Conservation (phyloP, 2,329 filamentous ascomycete genomes). For the Aureobasidium sp. region DNA sequence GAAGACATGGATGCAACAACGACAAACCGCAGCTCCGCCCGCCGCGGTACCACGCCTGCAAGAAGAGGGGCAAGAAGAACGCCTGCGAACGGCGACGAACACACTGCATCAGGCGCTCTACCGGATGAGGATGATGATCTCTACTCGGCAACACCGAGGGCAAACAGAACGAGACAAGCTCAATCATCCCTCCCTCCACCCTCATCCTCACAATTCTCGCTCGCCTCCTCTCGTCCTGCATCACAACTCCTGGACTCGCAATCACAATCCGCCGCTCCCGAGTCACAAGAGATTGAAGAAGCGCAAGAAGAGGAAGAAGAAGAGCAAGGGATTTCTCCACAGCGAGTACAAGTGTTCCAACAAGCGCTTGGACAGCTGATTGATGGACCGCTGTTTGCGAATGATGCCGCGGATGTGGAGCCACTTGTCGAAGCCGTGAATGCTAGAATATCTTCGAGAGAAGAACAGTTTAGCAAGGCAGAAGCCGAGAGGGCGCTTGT, state of each 20-base stretch:
- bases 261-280: conserved; percentile 26
- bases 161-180: conserved; percentile 33
- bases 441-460: conserved; percentile 65
- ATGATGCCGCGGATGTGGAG: conserved; percentile 82
- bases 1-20: conserved; percentile 67
- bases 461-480: conserved; percentile 67
- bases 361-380: conserved; percentile 85
- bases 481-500: conserved; percentile 84
- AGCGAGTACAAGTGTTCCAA: conserved; percentile 79
- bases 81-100: conserved; percentile 27
- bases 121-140: conserved; percentile 61
- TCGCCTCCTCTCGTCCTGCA: conserved; percentile 82
- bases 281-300: conserved; percentile 33
- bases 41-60: conserved; percentile 29
- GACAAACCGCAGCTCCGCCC: conserved; percentile 30
- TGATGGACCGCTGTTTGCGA: conserved; percentile 83
- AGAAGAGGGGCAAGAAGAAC: not conserved
- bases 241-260: conserved; percentile 73
- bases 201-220: conserved; percentile 68
- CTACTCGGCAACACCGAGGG: conserved; percentile 55
- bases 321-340: conserved; percentile 56
- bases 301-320: conserved; percentile 38
- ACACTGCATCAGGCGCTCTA: conserved; percentile 33
- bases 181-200: conserved; percentile 34
- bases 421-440: conserved; percentile 86